Conservation (phyloP, 805 yeast species). For the Lipomyces yamadae region DNA sequence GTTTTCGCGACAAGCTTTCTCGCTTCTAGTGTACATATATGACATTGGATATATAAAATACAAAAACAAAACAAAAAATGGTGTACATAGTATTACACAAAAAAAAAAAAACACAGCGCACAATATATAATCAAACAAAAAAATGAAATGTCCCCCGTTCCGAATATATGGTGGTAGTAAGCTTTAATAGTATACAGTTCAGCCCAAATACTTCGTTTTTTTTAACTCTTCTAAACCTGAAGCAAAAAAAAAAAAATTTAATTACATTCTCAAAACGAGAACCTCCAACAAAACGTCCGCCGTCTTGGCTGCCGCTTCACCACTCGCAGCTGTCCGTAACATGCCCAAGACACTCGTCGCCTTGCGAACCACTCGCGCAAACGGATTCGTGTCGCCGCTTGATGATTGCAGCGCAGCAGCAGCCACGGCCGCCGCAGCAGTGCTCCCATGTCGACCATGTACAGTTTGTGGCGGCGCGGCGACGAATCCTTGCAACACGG, state of each 20-base stretch:
- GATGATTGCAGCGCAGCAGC: conserved; percentile 9
- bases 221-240: neutral
- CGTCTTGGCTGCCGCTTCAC: conserved; percentile 17
- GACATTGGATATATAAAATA: conserved; percentile 11
- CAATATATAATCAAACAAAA: conserved; percentile 12
- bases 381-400: conserved; percentile 23
- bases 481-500: conserved; percentile 24
- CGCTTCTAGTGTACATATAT: neutral
- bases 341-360: conserved; percentile 23
- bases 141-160: neutral
- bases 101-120: conserved; percentile 5
- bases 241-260: neutral
- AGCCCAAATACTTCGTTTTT: no score
- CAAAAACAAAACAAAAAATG: neutral
- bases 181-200: no score
- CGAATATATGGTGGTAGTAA: neutral
- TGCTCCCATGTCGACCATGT: conserved; percentile 12
- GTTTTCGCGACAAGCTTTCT: neutral
- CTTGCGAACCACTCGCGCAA: conserved; percentile 31
- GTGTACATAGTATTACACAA: conserved; percentile 4
- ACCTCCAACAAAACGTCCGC: conserved; percentile 26
- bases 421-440: conserved; percentile 11
- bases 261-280: conserved; percentile 24
- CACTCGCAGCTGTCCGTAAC: conserved; percentile 14
- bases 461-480: conserved; percentile 14